These are phyloP conservation scores for Xylaria polymorpha DNA, from an alignment of 2,329 filamentous ascomycete genomes.

Conservation along the genomic window DNA sequence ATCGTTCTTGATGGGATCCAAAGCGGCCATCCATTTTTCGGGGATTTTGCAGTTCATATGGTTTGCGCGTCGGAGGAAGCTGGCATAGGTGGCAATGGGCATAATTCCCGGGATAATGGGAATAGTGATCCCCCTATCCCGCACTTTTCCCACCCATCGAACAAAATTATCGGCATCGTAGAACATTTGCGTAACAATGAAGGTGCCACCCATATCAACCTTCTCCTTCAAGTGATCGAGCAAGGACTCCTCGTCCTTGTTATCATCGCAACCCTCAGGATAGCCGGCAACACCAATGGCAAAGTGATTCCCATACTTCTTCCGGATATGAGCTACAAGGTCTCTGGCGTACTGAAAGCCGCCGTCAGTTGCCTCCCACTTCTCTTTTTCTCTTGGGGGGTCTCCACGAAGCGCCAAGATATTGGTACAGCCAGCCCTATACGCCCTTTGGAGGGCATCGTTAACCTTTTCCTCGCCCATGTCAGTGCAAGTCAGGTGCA, in stretches of 20 bases:
- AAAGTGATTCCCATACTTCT: slow-evolving; percentile 87
- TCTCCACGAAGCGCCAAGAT: slow-evolving; percentile 94
- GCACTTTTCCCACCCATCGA: slow-evolving; percentile 87
- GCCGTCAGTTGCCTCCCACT: slow-evolving; percentile 88
- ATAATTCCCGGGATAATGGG: slow-evolving; percentile 92
- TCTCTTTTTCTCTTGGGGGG: slow-evolving; percentile 91
- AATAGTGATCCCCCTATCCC: slow-evolving; percentile 83
- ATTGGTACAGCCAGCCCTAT: slow-evolving; percentile 96
- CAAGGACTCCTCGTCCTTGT: slow-evolving; percentile 84
- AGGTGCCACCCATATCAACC: slow-evolving; percentile 90
- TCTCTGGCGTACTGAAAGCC: slow-evolving; percentile 94
- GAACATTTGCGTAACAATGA: slow-evolving; percentile 99
- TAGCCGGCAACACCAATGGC: slow-evolving; percentile 98
- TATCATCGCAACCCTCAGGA: slow-evolving; percentile 94
- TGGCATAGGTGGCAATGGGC: slow-evolving; percentile 95
- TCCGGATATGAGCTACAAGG: slow-evolving; percentile 79
- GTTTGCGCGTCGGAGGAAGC: slow-evolving; percentile 88
- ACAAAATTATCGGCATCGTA: slow-evolving; percentile 98
- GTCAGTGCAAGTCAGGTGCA: slow-evolving; percentile 98
- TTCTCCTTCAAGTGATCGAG: slow-evolving; percentile 97
- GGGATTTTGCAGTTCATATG: slow-evolving; percentile 92
- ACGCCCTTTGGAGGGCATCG: slow-evolving; percentile 85
- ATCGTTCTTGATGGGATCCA: slow-evolving; percentile 97
- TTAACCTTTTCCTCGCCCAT: slow-evolving; percentile 96
- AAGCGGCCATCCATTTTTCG: slow-evolving; percentile 78